Evolutionary conservation across 2,329 filamentous ascomycete species (phyloP).

Genomic region (Huntiella savannae): DNA sequence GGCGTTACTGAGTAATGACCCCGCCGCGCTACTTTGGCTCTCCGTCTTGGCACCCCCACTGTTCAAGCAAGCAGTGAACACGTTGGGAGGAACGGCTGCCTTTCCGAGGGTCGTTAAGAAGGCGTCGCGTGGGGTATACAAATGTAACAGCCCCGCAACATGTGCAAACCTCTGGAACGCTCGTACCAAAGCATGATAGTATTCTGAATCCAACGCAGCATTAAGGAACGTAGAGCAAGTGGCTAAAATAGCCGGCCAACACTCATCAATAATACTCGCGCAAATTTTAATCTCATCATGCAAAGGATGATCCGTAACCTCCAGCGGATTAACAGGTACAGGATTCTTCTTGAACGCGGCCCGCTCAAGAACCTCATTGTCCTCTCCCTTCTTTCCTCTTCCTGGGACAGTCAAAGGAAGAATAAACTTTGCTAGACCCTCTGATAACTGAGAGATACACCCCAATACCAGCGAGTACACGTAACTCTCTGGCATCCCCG

Average conservation of each 20-base stretch:
- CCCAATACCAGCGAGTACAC: conserved; percentile 75
- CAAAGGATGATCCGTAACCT: conserved; percentile 52
- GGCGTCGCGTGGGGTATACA: conserved; percentile 75
- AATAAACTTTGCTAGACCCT: conserved; percentile 83
- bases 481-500: conserved; percentile 74
- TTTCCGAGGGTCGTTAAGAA: conserved; percentile 90
- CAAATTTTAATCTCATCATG: conserved; percentile 55
- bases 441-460: conserved; percentile 77
- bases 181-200: conserved; percentile 78
- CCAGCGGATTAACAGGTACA: conserved; percentile 67
- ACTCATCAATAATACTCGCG: conserved; percentile 68
- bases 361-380: conserved; percentile 19
- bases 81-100: conserved; percentile 72
- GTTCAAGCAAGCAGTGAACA: conserved; percentile 41
- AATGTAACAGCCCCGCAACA: conserved; percentile 70
- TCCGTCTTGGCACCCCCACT: conserved; percentile 22
- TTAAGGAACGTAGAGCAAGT: conserved; percentile 93
- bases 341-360: conserved; percentile 57
- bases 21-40: conserved; percentile 18
- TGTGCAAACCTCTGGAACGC: conserved; percentile 92
- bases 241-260: conserved; percentile 88
- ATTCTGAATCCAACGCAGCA: conserved; percentile 77
- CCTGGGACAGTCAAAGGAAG: conserved; percentile 70
- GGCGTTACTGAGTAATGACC: conserved; percentile 49
- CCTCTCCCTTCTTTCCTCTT: conserved; percentile 30